Evolutionary conservation across 352 stramenopile species (phyloP).

Genomic region (Pythium monospermum): DNA sequence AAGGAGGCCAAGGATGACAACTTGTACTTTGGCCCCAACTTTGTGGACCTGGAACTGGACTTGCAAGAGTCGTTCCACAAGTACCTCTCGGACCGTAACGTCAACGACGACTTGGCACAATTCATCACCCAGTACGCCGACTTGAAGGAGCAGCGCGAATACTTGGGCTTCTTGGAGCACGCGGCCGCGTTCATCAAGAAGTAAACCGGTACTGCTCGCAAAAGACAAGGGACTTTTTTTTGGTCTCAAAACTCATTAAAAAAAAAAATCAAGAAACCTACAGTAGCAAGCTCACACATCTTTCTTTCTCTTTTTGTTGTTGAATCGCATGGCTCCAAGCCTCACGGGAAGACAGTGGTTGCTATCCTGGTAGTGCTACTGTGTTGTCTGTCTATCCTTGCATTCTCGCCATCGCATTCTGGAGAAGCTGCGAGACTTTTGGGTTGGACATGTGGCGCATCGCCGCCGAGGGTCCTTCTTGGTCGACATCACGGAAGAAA

Average conservation of each 20-base stretch:
- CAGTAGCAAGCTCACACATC: neutral
- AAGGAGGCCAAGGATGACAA: slow-evolving; percentile 56
- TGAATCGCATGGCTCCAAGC: neutral
- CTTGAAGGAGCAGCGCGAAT: slow-evolving; percentile 85
- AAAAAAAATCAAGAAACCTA: neutral
- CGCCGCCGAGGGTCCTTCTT: slow-evolving; percentile 63
- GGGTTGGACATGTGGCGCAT: slow-evolving; percentile 88
- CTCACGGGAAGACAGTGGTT: neutral
- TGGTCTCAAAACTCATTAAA: neutral
- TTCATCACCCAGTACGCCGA: slow-evolving; percentile 83
- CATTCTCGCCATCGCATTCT: slow-evolving; percentile 67
- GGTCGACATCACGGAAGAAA: slow-evolving; percentile 80
- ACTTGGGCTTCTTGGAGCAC: slow-evolving; percentile 72
- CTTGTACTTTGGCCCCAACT: slow-evolving; percentile 74
- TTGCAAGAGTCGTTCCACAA: slow-evolving; percentile 78
- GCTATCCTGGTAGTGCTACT: too few species aligned
- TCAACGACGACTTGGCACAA: slow-evolving; percentile 80
- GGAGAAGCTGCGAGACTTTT: slow-evolving; percentile 76
- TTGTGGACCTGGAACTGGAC: slow-evolving; percentile 81
- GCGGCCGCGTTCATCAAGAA: slow-evolving; percentile 66
- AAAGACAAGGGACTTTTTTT: too few species aligned
- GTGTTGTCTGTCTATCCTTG: slow-evolving; percentile 29
- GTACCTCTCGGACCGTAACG: slow-evolving; percentile 70
- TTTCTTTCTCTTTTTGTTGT: neutral
- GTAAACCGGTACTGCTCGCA: slow-evolving; percentile 37